Base-by-base conservation (phyloP, 805 yeast genomes). In the Hanseniaspora hatyaiensis region DNA sequence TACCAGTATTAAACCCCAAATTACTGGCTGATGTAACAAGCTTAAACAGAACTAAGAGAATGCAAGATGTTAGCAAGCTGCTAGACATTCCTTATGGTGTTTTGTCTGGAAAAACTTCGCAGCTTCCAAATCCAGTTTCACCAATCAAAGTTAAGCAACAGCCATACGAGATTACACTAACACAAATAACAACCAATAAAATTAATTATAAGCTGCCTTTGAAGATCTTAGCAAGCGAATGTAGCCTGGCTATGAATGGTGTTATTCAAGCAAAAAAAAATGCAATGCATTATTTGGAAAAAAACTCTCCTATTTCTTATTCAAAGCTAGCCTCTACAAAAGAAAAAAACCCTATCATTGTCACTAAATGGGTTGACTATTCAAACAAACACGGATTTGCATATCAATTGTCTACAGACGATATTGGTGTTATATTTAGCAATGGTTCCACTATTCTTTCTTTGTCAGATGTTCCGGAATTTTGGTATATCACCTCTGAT, bases 361-460 rank as follows among this genome's bases (percentile, higher is more conserved):
- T 89, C 36, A 82, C 94, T 52, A 88, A 89, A 61, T 92, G 99
- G 99, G 97, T 94, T 24, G 99, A 92, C 62, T 92, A 89, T 62
- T 82, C 96, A 23, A 87, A 88, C 66, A 86, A 82, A 62, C 94
- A 89, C 64, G 98, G 98, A 1, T 80, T 92, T 59, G 84, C 96
- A 4, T 92, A 89, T 62, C 95, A 92, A 60, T 67, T 92, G 50
- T 83, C 89, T 18, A 82, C 87, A 39, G 92, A 89, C 51, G 83
- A 82, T 54, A 83, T 86, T 54, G 97, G 96, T 18, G 95, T 88
- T 12, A 68, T 83, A 50, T 89, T 88, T 67, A 84, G 85, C 55
- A 89, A 85, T 57, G 82, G 84, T 16, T 79, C 82, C 50, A 81
- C 95, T 3, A 76, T 92, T 55, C 71, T 89, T 51, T 80, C 85